Conservation (phyloP, 2,329 filamentous ascomycete species). For the Zymoseptoria tritici region DNA sequence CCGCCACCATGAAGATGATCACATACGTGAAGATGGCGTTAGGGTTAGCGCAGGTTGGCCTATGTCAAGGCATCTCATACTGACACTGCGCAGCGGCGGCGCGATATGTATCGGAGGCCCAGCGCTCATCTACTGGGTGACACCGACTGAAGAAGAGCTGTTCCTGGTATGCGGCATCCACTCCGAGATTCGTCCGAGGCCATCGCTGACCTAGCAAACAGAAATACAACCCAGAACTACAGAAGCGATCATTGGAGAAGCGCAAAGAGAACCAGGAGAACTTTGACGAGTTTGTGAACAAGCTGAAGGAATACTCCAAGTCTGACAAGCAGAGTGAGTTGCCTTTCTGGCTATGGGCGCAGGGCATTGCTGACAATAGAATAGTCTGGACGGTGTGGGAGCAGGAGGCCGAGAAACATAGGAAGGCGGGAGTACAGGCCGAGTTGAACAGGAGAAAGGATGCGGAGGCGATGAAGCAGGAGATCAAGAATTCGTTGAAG, state of each 20-base stretch:
- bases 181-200: neutral
- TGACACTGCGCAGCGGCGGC: conserved; percentile 50
- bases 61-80: neutral
- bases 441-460: conserved; percentile 27
- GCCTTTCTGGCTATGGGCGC: neutral
- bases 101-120: conserved; percentile 75
- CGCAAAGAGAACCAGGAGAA: conserved; percentile 70
- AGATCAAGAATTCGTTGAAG: conserved; percentile 28
- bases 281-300: conserved; percentile 78
- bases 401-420: conserved; percentile 23
- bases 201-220: conserved; percentile 27
- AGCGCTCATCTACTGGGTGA: conserved; percentile 69
- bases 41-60: conserved; percentile 47
- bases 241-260: conserved; percentile 75
- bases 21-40: conserved; percentile 61
- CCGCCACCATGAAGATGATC: conserved; percentile 38
- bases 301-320: conserved; percentile 82
- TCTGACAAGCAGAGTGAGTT: conserved; percentile 80
- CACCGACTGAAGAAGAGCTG: conserved; percentile 84
- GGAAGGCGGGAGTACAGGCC: conserved; percentile 18
- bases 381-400: conserved; percentile 33
- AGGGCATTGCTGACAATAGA: neutral
- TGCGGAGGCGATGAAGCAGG: conserved; percentile 24
- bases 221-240: conserved; percentile 90
- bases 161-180: conserved; percentile 48